phyloP scores from a whole-genome alignment of 345 rosid genomes.

The Salix dunnii region DNA sequence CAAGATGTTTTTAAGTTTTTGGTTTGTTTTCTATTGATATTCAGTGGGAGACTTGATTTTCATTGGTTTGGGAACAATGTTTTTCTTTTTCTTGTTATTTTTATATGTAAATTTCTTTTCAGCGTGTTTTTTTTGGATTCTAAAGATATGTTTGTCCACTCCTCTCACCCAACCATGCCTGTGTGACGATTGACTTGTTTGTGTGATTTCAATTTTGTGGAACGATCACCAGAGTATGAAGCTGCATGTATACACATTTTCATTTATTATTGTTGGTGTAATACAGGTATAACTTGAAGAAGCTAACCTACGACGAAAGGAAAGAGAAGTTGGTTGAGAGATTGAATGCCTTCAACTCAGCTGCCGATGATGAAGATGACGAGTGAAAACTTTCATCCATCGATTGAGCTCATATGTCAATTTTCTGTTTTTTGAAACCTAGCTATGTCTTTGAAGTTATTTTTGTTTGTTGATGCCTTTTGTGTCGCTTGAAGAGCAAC shows the following conservation, averaged over 20 bases:
- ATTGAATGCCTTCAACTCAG: slow-evolving; percentile 60
- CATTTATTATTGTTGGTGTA: neutral
- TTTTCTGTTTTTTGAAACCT: neutral
- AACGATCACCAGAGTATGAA: no score
- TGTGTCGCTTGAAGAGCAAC: neutral
- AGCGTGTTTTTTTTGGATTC: no score
- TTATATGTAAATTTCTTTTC: no score
- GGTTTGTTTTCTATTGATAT: no score
- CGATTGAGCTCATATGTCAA: neutral
- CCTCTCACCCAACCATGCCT: no score
- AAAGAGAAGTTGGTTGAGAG: slow-evolving; percentile 76
- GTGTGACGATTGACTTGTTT: no score
- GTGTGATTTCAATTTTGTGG: no score
- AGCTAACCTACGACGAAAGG: slow-evolving; percentile 78
- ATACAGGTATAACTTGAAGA: slow-evolving; percentile 78
- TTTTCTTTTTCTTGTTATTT: no score
- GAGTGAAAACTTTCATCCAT: slow-evolving; percentile 6
- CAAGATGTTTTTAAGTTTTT: neutral
- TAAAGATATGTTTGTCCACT: no score
- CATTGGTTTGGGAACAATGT: no score
- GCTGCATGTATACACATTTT: neutral
- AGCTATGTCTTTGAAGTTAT: neutral
- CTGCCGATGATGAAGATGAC: slow-evolving; percentile 39
- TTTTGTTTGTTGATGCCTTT: neutral
- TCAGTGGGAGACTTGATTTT: no score